These are phyloP conservation scores for Globisporangium rhizosaccharum DNA, from an alignment of 352 stramenopile genomes.

Conservation along the genomic window DNA sequence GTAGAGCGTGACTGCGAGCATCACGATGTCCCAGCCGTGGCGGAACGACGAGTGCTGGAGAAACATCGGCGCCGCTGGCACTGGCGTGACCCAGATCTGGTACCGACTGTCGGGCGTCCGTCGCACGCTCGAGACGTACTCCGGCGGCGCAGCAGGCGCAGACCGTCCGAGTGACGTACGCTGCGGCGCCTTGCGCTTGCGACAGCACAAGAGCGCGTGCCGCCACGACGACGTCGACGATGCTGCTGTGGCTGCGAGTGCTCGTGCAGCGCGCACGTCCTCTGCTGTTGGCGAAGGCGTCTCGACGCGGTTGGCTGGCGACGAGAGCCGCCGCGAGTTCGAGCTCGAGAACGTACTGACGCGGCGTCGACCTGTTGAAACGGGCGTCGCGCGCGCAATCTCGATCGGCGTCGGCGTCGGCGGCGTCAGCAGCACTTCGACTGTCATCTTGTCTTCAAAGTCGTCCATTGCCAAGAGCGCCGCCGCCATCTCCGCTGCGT, in stretches of 20 bases:
- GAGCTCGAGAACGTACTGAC: slow-evolving; percentile 1
- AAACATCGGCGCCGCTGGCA: slow-evolving; percentile 15
- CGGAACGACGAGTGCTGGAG: slow-evolving; percentile 36
- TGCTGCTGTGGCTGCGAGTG: background rate
- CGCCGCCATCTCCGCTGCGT: slow-evolving; percentile 13
- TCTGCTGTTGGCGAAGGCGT: background rate
- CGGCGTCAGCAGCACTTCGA: slow-evolving; percentile 3
- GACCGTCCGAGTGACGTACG: background rate
- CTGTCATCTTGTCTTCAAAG: slow-evolving; percentile 6
- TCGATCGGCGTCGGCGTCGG: background rate
- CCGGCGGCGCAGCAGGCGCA: background rate
- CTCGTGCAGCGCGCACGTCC: background rate
- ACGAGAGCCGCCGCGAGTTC: slow-evolving; percentile 1
- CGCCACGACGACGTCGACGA: background rate
- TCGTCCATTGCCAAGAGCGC: slow-evolving; percentile 17
- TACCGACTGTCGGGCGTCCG: slow-evolving; percentile 3
- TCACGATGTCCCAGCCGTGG: slow-evolving; percentile 39
- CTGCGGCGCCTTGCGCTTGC: background rate
- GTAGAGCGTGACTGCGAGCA: slow-evolving; percentile 53
- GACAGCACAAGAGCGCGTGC: background rate
- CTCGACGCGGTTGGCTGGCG: background rate
- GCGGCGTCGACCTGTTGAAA: background rate
- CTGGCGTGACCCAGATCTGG: slow-evolving; percentile 20
- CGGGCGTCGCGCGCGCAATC: background rate
- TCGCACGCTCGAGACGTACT: background rate